phyloP scores from a whole-genome alignment of 2,329 filamentous ascomycete genomes.

The Fusarium transvaalense region DNA sequence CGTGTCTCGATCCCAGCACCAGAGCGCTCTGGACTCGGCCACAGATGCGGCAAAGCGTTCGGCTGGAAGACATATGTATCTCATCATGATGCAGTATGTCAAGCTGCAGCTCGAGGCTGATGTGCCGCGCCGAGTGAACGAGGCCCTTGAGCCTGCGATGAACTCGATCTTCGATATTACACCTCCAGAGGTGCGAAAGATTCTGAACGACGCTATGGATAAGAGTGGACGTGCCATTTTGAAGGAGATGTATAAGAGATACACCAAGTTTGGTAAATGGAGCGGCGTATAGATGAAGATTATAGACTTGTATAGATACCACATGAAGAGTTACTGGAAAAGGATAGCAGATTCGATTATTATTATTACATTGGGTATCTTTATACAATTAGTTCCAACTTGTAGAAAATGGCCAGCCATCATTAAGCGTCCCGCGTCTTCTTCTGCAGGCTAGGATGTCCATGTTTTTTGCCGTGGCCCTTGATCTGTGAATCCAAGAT shows the following conservation, averaged over 20 bases:
- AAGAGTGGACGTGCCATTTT: conserved; percentile 70
- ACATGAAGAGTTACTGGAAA: conserved; percentile 25
- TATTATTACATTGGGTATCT: conserved; percentile 39
- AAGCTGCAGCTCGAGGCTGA: conserved; percentile 70
- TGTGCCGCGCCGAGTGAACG: conserved; percentile 64
- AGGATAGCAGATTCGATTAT: conserved; percentile 13
- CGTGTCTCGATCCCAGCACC: conserved; percentile 62
- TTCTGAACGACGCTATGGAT: conserved; percentile 72
- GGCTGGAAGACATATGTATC: conserved; percentile 72
- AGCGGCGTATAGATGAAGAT: conserved; percentile 61
- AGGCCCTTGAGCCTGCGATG: conserved; percentile 68
- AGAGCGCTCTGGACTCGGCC: conserved; percentile 67
- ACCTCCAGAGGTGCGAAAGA: conserved; percentile 64
- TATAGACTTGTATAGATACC: conserved; percentile 39
- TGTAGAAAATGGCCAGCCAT: not conserved
- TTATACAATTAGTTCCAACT: conserved; percentile 3
- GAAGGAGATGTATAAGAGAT: conserved; percentile 69
- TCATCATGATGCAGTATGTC: conserved; percentile 70
- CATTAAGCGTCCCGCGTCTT: conserved; percentile 43
- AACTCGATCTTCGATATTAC: conserved; percentile 72
- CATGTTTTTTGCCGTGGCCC: conserved; percentile 68
- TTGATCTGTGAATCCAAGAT: conserved; percentile 70
- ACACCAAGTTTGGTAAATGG: conserved; percentile 74
- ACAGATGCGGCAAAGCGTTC: conserved; percentile 71
- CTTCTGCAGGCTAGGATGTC: conserved; percentile 66